Evolutionary conservation across 2,329 filamentous ascomycete genomes (phyloP), one percentile per base, ranked within the genome.

Genomic region (Ophiocordyceps camponoti-saundersi): DNA sequence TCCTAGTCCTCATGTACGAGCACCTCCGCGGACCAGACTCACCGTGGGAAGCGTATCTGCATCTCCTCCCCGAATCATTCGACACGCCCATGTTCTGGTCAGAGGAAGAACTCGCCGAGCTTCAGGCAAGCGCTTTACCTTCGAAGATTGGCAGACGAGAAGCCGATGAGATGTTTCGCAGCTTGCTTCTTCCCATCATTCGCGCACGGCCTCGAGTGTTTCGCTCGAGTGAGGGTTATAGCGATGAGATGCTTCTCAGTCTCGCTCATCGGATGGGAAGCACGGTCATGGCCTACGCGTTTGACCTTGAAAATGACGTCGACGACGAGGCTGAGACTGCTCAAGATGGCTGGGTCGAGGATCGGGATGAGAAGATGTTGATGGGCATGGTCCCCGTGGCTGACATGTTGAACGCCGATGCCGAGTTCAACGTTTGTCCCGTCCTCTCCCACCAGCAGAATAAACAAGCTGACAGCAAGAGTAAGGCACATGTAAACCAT

Each of bases 31-130:
- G 62, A 45, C 66, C 55, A 50, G 64, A 53, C 1, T 93, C 87
- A 1, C 65, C 64, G 10, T 95, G 88, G 88, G 76, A 78, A 52
- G 71, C 79, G 0, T 95, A 95, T 61, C 79, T 94, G 53, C 72
- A 79, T 48, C 69, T 94, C 20, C 70, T 95, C 6, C 87, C 87
- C 1, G 53, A 58, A 6, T 57, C 65, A 1, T 95, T 95, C 57
- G 77, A 92, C 60, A 93, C 86, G 2, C 73, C 90, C 52, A 95
- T 95, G 84, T 95, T 89, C 65, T 95, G 89, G 89, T 68, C 74
- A 2, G 67, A 73, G 1, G 65, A 68, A 1, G 87, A 95, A 60
- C 69, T 95, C 3, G 64, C 68, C 1, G 71, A 82, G 55, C 73
- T 95, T 10, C 81, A 90, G 63, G 84, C 81, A 18, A 89, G 85